Conservation (phyloP, 2,329 filamentous ascomycete genomes). For the Didymella segeticola region DNA sequence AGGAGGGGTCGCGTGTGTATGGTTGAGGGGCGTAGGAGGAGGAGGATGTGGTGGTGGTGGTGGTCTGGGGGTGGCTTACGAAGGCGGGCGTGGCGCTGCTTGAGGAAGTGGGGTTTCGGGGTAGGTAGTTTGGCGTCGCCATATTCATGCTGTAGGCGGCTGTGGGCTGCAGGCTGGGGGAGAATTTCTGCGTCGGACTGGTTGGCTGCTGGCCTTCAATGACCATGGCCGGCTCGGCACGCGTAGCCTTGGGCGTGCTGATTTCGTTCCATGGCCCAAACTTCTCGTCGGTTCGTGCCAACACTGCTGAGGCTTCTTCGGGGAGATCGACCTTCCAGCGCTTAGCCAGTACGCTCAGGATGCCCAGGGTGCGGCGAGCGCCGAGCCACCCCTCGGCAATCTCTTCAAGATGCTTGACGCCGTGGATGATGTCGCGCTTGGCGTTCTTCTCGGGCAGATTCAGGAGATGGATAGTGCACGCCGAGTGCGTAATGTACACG, state of each 20-base stretch:
- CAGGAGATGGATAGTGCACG: slow-evolving; percentile 91
- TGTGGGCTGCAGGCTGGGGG: slow-evolving; percentile 33
- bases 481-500: slow-evolving; percentile 93
- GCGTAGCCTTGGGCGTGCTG: slow-evolving; percentile 34
- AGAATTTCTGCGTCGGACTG: slow-evolving; percentile 29
- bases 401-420: slow-evolving; percentile 89
- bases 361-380: slow-evolving; percentile 81
- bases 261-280: slow-evolving; percentile 68
- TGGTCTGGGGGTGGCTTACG: slow-evolving; percentile 13
- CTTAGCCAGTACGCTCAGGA: slow-evolving; percentile 82
- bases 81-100: slow-evolving; percentile 23
- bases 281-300: slow-evolving; percentile 79
- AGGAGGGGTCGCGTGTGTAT: slow-evolving; percentile 40
- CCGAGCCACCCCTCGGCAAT: slow-evolving; percentile 96
- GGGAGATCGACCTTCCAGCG: slow-evolving; percentile 91
- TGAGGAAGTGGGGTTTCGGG: not conserved
- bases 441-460: slow-evolving; percentile 94
- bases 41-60: too few relatives aligned
- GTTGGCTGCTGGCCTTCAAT: slow-evolving; percentile 23
- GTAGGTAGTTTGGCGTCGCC: slow-evolving; percentile 25
- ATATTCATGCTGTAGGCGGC: slow-evolving; percentile 38
- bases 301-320: slow-evolving; percentile 76
- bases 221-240: slow-evolving; percentile 24
- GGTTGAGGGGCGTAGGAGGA: slow-evolving; percentile 28
- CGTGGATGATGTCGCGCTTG: slow-evolving; percentile 86